Conservation (phyloP, 306 rosid genomes). For the Begonia masoniana region DNA sequence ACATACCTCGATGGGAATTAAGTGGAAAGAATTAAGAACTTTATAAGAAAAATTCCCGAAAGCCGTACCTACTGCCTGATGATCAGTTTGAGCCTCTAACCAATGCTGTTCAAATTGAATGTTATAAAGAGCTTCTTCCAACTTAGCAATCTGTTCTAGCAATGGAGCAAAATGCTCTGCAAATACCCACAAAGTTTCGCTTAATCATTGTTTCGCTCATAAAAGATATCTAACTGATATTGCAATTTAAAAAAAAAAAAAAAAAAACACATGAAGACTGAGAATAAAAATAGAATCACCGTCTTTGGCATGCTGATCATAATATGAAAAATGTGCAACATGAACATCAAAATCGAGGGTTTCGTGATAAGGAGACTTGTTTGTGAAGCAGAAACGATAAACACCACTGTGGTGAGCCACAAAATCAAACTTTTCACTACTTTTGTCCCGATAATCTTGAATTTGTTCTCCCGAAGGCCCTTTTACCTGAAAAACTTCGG, state of each 20-base stretch:
- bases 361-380: conserved; percentile 75
- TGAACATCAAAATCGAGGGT: conserved; percentile 76
- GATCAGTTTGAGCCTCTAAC: conserved; percentile 90
- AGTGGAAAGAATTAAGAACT: too few species aligned
- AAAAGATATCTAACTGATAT: background rate
- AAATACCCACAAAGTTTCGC: conserved; percentile 12
- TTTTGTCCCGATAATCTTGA: conserved; percentile 41
- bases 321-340: conserved; percentile 58
- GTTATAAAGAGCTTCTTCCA: conserved; percentile 90
- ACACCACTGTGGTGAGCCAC: conserved; percentile 30
- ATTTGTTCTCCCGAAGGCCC: conserved; percentile 80
- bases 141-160: conserved; percentile 67
- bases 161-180: conserved; percentile 88
- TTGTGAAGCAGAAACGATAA: conserved; percentile 66
- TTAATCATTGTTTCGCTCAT: background rate
- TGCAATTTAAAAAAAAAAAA: background rate
- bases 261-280: too few species aligned
- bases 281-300: conserved; percentile 28
- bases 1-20: too few species aligned
- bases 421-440: conserved; percentile 56
- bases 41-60: too few species aligned
- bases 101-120: conserved; percentile 95
- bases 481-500: conserved; percentile 36
- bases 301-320: conserved; percentile 86
- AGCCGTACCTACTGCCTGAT: conserved; percentile 73